Evolutionary conservation across 805 yeast species (phyloP).

Genomic region (Ogataea pini): DNA sequence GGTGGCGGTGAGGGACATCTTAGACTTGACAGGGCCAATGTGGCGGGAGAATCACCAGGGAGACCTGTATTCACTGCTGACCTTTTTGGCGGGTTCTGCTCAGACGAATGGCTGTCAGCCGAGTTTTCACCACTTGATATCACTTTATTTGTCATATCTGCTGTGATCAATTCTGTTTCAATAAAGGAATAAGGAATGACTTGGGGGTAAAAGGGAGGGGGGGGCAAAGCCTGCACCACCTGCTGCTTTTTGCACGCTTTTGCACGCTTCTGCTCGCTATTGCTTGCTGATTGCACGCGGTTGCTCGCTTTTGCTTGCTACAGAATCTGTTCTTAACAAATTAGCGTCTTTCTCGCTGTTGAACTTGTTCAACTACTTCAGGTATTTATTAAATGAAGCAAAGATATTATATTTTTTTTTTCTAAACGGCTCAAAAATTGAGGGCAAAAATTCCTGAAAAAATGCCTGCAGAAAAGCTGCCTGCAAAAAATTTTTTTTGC

Average conservation of each 20-base stretch:
- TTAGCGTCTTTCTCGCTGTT: slow-evolving; percentile 3
- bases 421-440: background rate
- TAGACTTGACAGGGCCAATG: slow-evolving; percentile 56
- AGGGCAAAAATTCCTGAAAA: background rate
- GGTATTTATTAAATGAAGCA: background rate
- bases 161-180: too few relatives aligned
- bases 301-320: background rate
- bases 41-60: slow-evolving; percentile 52
- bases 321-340: slow-evolving; percentile 6
- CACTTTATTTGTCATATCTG: background rate
- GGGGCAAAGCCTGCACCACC: slow-evolving; percentile 5
- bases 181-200: slow-evolving; percentile 5
- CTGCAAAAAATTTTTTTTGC: too few relatives aligned
- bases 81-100: background rate
- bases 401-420: background rate
- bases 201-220: slow-evolving; percentile 1
- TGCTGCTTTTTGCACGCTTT: slow-evolving; percentile 3
- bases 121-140: too few relatives aligned
- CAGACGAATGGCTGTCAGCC: too few relatives aligned
- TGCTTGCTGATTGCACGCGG: background rate
- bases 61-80: background rate
- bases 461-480: too few relatives aligned
- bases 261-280: slow-evolving; percentile 5
- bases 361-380: background rate
- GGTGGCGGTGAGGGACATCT: slow-evolving; percentile 79